A percentile compares a stretch with the other conserved stretches of the same genome.
These are phyloP conservation scores for Arabidopsis arenosa DNA, from an alignment of 345 rosid species.

Conservation along the genomic window DNA sequence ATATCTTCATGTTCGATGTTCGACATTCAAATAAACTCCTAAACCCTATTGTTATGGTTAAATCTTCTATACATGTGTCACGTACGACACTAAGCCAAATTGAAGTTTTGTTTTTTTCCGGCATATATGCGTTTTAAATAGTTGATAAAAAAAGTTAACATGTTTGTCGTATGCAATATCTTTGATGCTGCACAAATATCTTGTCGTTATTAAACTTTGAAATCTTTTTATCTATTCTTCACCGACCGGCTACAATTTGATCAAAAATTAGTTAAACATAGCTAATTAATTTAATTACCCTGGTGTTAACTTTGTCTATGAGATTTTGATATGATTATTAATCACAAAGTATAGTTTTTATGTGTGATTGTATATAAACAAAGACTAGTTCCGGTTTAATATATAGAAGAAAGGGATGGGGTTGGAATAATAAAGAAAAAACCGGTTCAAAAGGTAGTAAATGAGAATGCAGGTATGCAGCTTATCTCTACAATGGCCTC, in stretches of 20 bases:
- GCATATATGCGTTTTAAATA: background rate
- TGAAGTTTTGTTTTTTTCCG: conserved; percentile 3
- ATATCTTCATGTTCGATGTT: background rate
- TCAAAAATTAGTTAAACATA: background rate
- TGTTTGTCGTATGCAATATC: conserved; percentile 12
- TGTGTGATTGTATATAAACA: background rate
- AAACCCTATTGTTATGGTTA: background rate
- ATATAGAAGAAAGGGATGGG: conserved; percentile 22
- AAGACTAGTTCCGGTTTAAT: background rate
- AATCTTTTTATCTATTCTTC: background rate
- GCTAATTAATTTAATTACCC: background rate
- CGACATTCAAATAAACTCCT: background rate
- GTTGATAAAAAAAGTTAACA: background rate
- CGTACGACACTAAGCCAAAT: conserved; percentile 7
- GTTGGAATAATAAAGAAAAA: background rate
- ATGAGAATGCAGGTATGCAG: conserved; percentile 44
- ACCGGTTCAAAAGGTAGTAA: conserved; percentile 37
- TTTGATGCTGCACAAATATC: conserved; percentile 8
- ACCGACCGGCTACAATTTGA: conserved; percentile 8
- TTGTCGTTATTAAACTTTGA: background rate
- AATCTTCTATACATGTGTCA: background rate
- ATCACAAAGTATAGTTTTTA: no score
- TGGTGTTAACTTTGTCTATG: background rate
- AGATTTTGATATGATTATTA: background rate
- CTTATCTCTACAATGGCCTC: conserved; percentile 44